Evolutionary conservation across 192 early-diverging fungal species (phyloP).

Genomic region (Gonapodya prolifera): DNA sequence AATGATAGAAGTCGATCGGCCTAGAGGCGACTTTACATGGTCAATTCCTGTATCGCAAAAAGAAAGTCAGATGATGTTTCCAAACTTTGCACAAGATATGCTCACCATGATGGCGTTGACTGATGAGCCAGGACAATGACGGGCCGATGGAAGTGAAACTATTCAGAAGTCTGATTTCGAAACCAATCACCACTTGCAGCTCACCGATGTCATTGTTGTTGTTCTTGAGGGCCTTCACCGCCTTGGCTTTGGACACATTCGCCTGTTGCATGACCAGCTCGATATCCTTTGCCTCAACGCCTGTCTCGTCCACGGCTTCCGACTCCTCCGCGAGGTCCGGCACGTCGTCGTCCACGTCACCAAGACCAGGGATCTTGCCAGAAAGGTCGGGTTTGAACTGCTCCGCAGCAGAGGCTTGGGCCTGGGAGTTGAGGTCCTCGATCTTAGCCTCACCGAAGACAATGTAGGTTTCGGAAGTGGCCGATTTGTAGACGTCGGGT

Average conservation of each 20-base stretch:
- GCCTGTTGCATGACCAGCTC: conserved; percentile 91
- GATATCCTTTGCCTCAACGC: conserved; percentile 81
- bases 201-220: neutral
- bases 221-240: conserved; percentile 76
- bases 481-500: conserved; percentile 88
- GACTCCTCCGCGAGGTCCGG: conserved; percentile 39
- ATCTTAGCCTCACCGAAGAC: conserved; percentile 91
- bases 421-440: conserved; percentile 69
- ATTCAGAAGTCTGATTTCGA: neutral
- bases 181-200: neutral
- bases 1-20: too few relatives aligned
- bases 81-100: neutral
- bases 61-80: neutral
- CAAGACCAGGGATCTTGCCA: neutral
- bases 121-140: neutral
- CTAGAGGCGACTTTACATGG: conserved; percentile 21
- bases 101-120: conserved; percentile 84
- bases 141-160: neutral
- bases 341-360: conserved; percentile 33
- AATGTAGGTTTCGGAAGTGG: conserved; percentile 82
- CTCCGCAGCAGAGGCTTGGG: conserved; percentile 54
- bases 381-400: conserved; percentile 29
- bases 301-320: conserved; percentile 65
- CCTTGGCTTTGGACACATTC: conserved; percentile 71
- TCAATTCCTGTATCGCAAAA: conserved; percentile 16